Base-by-base conservation (phyloP, 2,329 filamentous ascomycete genomes). In the Alternaria arbusti region DNA sequence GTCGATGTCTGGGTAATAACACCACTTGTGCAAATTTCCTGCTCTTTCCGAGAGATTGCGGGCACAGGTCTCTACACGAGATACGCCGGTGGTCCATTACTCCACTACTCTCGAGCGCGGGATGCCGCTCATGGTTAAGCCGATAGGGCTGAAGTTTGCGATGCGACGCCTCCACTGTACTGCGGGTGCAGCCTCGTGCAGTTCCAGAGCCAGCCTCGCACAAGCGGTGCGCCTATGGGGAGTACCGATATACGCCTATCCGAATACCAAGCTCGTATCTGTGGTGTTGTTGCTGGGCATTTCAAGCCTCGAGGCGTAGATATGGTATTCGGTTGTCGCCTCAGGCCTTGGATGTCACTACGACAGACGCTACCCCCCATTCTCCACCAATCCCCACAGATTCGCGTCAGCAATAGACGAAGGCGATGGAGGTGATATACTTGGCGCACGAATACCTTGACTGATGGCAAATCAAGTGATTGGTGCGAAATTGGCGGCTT, bases 311-410 rank as follows among this genome's bases (percentile, higher is more conserved):
- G 50, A 40, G 49, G 51, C 36, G 52, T 45, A 49, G n/a, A 43
- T 20, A 49, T 47, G 59, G 59, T 28, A 43, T 47, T 54, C n/a
- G 28, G 22, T n/a, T n/a, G 59, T 63, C 56, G 55, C 49, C 50
- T 63, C 49, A 59, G 59, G 54, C 54, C 49, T n/a, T 20, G 49
- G 26, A 44, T 54, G 30, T 49, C 43, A 50, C 52, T 57, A 28
- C 47, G 44, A 58, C 17, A 51, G 22, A 45, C 15, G 54, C 62
- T 55, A 56, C 28, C 45, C 54, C 63, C 54, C 61, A 68, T 71
- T 69, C 67, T 75, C 74, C 74, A 75, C 74, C 74, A 76, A 76
- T 76, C 70, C 72, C 63, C 59, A 66, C 65, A 66, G 36, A 26
- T 44, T 22, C 26, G 13, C 45, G 72, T 71, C 71, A 73, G 70